Evolutionary conservation across 768 basidiomycete genomes (phyloP).

Genomic region (Wakefieldia striispora): DNA sequence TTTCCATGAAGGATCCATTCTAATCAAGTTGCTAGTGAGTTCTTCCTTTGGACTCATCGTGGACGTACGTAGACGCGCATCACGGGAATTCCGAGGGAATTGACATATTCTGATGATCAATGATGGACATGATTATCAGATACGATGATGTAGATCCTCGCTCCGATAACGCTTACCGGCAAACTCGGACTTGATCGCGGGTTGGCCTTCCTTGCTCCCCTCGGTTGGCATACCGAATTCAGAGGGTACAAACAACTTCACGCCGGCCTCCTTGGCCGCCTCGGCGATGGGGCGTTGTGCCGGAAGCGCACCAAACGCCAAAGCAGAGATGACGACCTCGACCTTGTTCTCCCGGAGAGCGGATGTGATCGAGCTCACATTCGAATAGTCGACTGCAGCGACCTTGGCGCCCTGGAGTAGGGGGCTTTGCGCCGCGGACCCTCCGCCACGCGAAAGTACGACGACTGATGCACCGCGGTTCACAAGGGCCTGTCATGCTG

Average conservation of each 20-base stretch:
- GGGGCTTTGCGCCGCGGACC: conserved; percentile 16
- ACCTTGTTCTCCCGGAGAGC: conserved; percentile 31
- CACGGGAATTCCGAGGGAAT: conserved; percentile 29
- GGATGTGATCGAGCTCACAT: conserved; percentile 23
- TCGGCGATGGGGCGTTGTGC: conserved; percentile 31
- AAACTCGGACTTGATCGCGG: conserved; percentile 27
- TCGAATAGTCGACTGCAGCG: conserved; percentile 28
- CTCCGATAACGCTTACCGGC: conserved; percentile 19
- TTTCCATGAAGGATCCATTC: conserved; percentile 35
- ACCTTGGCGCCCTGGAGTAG: conserved; percentile 27
- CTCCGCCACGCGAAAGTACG: conserved; percentile 23
- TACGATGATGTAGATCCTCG: too few relatives aligned
- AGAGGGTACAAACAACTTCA: conserved; percentile 38
- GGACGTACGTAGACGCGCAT: conserved; percentile 33
- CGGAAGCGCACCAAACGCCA: conserved; percentile 27
- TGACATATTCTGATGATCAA: conserved; percentile 25
- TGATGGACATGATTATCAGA: neutral
- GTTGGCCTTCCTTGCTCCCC: conserved; percentile 28
- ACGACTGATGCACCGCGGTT: conserved; percentile 24
- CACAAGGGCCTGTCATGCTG: conserved; percentile 18
- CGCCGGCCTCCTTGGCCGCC: conserved; percentile 36
- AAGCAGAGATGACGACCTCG: conserved; percentile 34
- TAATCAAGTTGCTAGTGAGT: conserved; percentile 9
- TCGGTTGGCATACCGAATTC: conserved; percentile 38
- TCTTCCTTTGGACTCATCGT: neutral